Conservation (phyloP, 768 basidiomycete species). For the Austroboletus eburneus region DNA sequence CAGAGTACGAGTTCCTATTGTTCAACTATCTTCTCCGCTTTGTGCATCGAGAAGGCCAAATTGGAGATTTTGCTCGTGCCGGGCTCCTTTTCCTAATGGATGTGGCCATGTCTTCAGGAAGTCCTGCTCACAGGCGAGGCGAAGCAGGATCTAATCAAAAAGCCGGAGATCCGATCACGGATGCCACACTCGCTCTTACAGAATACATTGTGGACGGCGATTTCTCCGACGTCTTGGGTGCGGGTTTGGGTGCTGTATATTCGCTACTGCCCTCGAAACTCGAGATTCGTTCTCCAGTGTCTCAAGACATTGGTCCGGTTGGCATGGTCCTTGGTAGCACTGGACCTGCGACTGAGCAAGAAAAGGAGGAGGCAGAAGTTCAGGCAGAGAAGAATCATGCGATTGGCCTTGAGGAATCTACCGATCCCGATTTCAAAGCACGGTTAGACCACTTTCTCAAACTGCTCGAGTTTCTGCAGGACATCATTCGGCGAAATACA, state of each 20-base stretch:
- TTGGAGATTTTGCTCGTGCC: slow-evolving; percentile 90
- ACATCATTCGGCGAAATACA: slow-evolving; percentile 71
- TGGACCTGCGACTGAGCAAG: slow-evolving; percentile 50
- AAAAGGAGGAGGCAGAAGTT: slow-evolving; percentile 51
- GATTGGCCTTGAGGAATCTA: slow-evolving; percentile 74
- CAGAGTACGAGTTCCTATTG: slow-evolving; percentile 92
- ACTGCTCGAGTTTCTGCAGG: slow-evolving; percentile 87
- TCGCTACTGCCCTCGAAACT: slow-evolving; percentile 88
- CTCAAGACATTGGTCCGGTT: slow-evolving; percentile 36
- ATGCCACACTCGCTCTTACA: slow-evolving; percentile 82
- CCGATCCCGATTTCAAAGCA: slow-evolving; percentile 67
- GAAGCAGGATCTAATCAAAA: slow-evolving; percentile 23
- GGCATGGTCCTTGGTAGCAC: slow-evolving; percentile 75
- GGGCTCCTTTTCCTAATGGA: slow-evolving; percentile 94
- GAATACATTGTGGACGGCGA: slow-evolving; percentile 97
- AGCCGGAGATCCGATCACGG: slow-evolving; percentile 64
- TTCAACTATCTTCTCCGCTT: slow-evolving; percentile 96
- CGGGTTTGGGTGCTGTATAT: slow-evolving; percentile 89
- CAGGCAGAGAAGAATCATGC: slow-evolving; percentile 49
- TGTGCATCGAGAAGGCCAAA: slow-evolving; percentile 89
- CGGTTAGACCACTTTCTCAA: slow-evolving; percentile 88
- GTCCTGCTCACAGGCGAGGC: slow-evolving; percentile 41
- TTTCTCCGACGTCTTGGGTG: slow-evolving; percentile 95
- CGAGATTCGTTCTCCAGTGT: slow-evolving; percentile 50
- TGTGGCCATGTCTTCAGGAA: slow-evolving; percentile 85